Base-by-base conservation (phyloP, 768 basidiomycete species). In the Suillus subluteus region DNA sequence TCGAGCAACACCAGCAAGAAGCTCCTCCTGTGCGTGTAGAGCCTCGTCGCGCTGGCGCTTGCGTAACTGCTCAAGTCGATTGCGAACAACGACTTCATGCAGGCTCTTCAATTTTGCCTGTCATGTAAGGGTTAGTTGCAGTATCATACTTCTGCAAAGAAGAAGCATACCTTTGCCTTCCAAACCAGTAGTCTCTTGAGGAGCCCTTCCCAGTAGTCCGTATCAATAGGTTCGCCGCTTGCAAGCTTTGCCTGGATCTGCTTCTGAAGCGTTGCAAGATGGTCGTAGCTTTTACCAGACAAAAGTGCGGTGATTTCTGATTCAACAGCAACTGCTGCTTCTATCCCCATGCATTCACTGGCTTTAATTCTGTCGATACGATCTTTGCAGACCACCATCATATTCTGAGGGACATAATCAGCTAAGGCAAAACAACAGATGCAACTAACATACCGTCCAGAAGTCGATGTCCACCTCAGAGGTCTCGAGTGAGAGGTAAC, bases 21-120 rank as follows among this genome's bases (percentile, higher is more conserved):
- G 81, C 74, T 99, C 97, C 76, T 95, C 91, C 73, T 98, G 95
- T 0, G 96, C 95, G 71, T 93, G 92, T 58, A 96, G 76, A 4
- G 98, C 98, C 76, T 99, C 98, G 72, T 99, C 97, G 66, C 98
- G 87, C 79, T 99, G 98, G 62, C 91, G 87, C 77, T 96, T 96
- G 64, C 98, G 92, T 62, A 99, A 87, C 73, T 99, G 96, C 73
- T 99, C 98, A 16, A 99, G 82, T 52, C 98, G 88, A 75, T 99
- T 99, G 65, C 94, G 90, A 62, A 99, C 94, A 13, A 99, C 96
- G 37, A 99, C 92, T 81, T 99, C 96, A 73, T 99, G 98, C 62
- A 99, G 83, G 71, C 84, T 87, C 76, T 94, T 94, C 48, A 99
- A 84, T 74, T 96, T 98, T 8, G 95, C 91, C 95, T 97, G 58